Base-by-base conservation (phyloP, 2,329 filamentous ascomycete genomes). In the Gnomoniopsis sp. region DNA sequence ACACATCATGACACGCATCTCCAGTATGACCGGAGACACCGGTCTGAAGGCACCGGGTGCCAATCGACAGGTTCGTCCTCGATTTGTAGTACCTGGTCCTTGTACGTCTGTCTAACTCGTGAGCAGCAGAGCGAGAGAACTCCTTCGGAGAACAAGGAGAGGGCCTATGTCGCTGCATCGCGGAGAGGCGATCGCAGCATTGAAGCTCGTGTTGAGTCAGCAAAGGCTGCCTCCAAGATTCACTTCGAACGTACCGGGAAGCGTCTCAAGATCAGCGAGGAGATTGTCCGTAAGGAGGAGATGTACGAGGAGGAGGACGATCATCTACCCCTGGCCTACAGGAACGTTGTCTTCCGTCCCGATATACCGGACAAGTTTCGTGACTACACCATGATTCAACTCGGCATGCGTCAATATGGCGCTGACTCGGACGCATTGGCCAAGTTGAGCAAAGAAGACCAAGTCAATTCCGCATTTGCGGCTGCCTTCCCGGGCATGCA, bases 271-370 rank as follows among this genome's bases (percentile, higher is more conserved):
- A 89, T 97, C 59, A 92, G 88, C 26, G 89, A 93, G 72, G 84
- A 95, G 68, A 92, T 95, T 74, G 92, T 96, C 14, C 79, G 89
- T 65, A 92, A 91, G 63, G 93, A 96, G 71, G 91, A 96, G 71
- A 96, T 96, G 91, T 97, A 97, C 70, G 92, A 96, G 68, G 93
- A 96, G 72, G 90, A 96, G 68, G 90, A 96, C 65, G 89, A 93
- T n/a, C 38, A n/a, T 58, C 70, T 90, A 23, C 86, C 88, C 1
- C 80, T 85, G 61, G 84, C 86, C 55, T 89, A 87, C 68, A 80
- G 85, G 53, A 41, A 47, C 26, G 3, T 48, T 49, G 38, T 41
- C 14, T n/a, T n/a, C 12, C 14, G 38, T 41, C 49, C 54, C 1
- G 59, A 53, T 4, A 47, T 57, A 19, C 53, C 57, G 11, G 14